Evolutionary conservation across 1,284 basidiomycete genomes (phyloP), one percentile per base, ranked within the genome.

Genomic region (Cryptococcus neoformans): DNA sequence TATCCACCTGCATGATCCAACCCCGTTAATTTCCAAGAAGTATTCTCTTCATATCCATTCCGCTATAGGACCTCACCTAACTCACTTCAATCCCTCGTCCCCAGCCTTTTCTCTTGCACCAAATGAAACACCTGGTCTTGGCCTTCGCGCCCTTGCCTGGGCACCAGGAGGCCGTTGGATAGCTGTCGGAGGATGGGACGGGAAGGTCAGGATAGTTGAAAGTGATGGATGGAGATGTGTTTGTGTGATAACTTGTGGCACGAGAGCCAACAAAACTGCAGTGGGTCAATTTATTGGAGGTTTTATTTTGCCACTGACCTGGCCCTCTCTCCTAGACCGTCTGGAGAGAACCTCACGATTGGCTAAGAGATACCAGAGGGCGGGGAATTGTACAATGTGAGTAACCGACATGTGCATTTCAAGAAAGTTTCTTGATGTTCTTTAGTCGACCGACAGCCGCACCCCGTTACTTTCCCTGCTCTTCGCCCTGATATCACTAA

Each of bases 151-250:
- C 47, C 84, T 87, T 0, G 79, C 83, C 10, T 28, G 28, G 92
- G 88, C 92, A 73, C 91, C 91, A 1, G 86, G 81, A 50, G 89
- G 90, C 2, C 80, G 83, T 64, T 91, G 87, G 69, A 78, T 93
- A 6, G 87, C 86, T 2, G 79, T 92, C 0, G 85, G 84, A 10
- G 91, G 91, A 6, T 91, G 87, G 83, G 89, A 92, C 72, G 88
- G 92, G 64, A 90, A 87, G 78, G 89, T 92, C 34, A 80, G 91
- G 63, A 83, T 93, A 52, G 76, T 93, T 21, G 88, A 90, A 67
- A 85, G 82, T 65, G 76, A 90, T 42, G 89, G 85, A 44, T 92
- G 91, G 89, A 83, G 84, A 28, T 81, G 83, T n/a, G 81, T 88
- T 14, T 81, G 81, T 9, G 83, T 83, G 1, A 79, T 93, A 17